A percentile compares a stretch with the other conserved stretches of the same genome.
phyloP scores from a whole-genome alignment of 2,329 filamentous ascomycete species.

The Monilinia aucupariae region DNA sequence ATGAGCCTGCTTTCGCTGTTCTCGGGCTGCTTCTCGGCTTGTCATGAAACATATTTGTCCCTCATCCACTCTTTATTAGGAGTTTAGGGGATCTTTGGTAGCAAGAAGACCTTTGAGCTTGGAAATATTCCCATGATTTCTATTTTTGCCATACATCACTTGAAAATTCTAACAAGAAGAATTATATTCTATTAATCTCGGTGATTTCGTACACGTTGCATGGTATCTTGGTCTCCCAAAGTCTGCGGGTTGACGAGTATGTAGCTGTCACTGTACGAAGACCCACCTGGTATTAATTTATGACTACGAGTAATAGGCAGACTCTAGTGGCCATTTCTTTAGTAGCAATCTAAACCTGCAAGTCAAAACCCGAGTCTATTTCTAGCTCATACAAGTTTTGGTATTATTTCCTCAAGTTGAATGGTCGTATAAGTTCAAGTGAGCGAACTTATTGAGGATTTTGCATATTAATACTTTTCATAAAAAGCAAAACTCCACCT shows the following conservation, averaged over 20 bases:
- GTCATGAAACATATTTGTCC: no score
- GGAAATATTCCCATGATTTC: neutral
- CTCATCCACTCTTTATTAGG: no score
- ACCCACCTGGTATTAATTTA: neutral
- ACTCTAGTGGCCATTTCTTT: neutral
- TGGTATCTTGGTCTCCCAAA: no score
- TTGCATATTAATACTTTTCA: no score
- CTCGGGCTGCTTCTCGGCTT: no score
- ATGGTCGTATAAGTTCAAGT: no score
- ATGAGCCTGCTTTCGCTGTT: no score
- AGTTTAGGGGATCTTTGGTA: no score
- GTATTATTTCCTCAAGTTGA: no score
- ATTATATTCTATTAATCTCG: neutral
- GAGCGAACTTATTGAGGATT: no score
- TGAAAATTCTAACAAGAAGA: neutral
- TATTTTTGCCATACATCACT: neutral
- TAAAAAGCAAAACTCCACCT: no score
- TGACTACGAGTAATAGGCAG: neutral
- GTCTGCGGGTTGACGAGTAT: neutral
- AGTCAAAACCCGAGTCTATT: neutral
- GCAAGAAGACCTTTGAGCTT: neutral
- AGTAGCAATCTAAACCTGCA: neutral
- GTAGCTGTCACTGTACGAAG: neutral
- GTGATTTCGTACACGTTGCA: neutral
- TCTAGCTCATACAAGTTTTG: neutral